phyloP scores from a whole-genome alignment of 2,329 filamentous ascomycete species.

The Fusarium robinianum region DNA sequence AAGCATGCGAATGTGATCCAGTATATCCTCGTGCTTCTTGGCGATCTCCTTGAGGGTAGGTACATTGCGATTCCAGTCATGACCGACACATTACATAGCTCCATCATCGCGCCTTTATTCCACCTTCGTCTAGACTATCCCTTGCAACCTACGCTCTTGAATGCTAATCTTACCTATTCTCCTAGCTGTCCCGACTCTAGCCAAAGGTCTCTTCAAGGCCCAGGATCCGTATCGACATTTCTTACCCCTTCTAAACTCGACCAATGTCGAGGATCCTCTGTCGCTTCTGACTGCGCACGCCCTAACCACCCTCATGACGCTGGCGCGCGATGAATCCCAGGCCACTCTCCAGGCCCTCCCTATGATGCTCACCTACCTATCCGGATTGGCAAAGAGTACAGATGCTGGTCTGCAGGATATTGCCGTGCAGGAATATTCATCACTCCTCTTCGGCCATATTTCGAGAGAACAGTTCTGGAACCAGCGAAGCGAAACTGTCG shows the following conservation, averaged over 20 bases:
- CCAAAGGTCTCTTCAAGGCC: conserved; percentile 74
- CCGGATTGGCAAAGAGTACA: conserved; percentile 78
- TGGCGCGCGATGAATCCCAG: conserved; percentile 63
- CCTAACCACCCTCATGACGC: conserved; percentile 76
- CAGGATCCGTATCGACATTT: conserved; percentile 81
- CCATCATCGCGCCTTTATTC: neutral
- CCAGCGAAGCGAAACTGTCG: conserved; percentile 82
- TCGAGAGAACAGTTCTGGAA: conserved; percentile 88
- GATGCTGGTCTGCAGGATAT: conserved; percentile 95
- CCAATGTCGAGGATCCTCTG: conserved; percentile 75
- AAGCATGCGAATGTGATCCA: conserved; percentile 91
- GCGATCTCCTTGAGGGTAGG: conserved; percentile 84
- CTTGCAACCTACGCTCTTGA: neutral
- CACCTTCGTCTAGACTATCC: conserved; percentile 15
- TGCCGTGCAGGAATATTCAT: conserved; percentile 88
- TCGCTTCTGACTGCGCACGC: conserved; percentile 89
- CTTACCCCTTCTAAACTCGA: conserved; percentile 82
- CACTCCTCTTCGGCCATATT: conserved; percentile 74
- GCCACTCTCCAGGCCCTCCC: conserved; percentile 79
- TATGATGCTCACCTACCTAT: conserved; percentile 83
- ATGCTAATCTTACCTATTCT: conserved; percentile 27
- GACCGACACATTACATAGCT: conserved; percentile 7
- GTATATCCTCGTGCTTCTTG: conserved; percentile 88
- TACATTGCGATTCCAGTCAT: conserved; percentile 4
- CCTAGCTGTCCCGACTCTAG: conserved; percentile 77